Percentiles rank a stretch among this genome's conserved stretches.
Evolutionary conservation across 371 early-diverging fungal species (phyloP).

Genomic region (Mortierella sp.): DNA sequence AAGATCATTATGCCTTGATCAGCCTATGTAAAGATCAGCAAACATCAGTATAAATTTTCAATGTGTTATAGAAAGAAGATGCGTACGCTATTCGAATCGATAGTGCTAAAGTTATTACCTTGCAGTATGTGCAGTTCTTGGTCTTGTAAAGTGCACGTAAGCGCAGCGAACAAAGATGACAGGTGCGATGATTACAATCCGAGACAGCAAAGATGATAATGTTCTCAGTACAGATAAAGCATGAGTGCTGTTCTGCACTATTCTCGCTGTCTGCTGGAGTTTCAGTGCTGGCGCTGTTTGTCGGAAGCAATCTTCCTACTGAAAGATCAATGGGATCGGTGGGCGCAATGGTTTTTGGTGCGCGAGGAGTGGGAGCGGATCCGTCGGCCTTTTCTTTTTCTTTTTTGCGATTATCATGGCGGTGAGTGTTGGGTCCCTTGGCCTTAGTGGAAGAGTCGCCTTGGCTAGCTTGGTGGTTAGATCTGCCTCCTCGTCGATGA

Average conservation of each 20-base stretch:
- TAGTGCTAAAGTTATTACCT: slow-evolving; percentile 65
- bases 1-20: slow-evolving; percentile 81
- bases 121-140: slow-evolving; percentile 91
- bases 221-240: slow-evolving; percentile 94
- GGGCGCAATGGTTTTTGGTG: slow-evolving; percentile 41
- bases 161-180: slow-evolving; percentile 91
- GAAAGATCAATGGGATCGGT: slow-evolving; percentile 46
- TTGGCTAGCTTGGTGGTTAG: slow-evolving; percentile 11
- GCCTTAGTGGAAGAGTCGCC: slow-evolving; percentile 11
- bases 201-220: slow-evolving; percentile 87
- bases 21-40: slow-evolving; percentile 54
- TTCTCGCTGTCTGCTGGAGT: slow-evolving; percentile 13
- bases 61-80: not conserved
- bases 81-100: not conserved
- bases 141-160: slow-evolving; percentile 90
- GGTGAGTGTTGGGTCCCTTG: slow-evolving; percentile 19
- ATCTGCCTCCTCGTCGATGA: slow-evolving; percentile 7
- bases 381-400: slow-evolving; percentile 17
- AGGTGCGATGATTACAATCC: slow-evolving; percentile 91
- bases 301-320: slow-evolving; percentile 6
- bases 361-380: slow-evolving; percentile 18
- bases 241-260: slow-evolving; percentile 67
- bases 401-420: slow-evolving; percentile 24
- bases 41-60: not conserved
- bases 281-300: not conserved